Conservation (phyloP, 768 basidiomycete species). For the Boletus subparvulus region DNA sequence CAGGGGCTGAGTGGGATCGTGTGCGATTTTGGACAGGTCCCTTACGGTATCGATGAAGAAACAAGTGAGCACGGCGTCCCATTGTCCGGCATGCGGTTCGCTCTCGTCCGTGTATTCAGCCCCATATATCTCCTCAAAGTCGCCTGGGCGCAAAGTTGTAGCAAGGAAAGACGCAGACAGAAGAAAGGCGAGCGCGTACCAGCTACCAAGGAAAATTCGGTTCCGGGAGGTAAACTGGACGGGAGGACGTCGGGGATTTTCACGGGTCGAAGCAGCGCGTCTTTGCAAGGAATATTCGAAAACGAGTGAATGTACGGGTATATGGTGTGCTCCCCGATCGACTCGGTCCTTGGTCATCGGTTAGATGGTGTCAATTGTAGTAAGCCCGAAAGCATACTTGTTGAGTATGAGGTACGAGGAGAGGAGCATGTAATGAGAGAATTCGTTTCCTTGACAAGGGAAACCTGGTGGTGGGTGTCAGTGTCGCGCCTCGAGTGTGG, state of each 20-base stretch:
- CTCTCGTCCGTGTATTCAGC: slow-evolving; percentile 44
- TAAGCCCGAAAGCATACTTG: slow-evolving; percentile 45
- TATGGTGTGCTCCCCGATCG: slow-evolving; percentile 67
- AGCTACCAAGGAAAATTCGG: slow-evolving; percentile 82
- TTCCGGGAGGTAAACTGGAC: slow-evolving; percentile 59
- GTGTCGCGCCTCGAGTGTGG: neutral
- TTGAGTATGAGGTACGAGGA: slow-evolving; percentile 88
- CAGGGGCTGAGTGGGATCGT: neutral
- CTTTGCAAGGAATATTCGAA: slow-evolving; percentile 67
- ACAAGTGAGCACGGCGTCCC: slow-evolving; percentile 90
- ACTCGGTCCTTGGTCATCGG: slow-evolving; percentile 50
- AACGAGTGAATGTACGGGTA: slow-evolving; percentile 93
- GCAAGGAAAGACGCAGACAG: neutral
- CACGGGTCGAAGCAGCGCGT: slow-evolving; percentile 64
- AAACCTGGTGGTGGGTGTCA: slow-evolving; percentile 57
- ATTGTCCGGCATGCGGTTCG: slow-evolving; percentile 72
- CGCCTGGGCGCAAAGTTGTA: slow-evolving; percentile 48
- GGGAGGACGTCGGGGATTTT: slow-evolving; percentile 84
- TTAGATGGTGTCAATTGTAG: neutral
- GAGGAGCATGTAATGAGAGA: slow-evolving; percentile 93
- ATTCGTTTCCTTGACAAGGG: slow-evolving; percentile 91
- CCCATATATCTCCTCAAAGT: slow-evolving; percentile 93
- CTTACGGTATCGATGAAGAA: slow-evolving; percentile 95
- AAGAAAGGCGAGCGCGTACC: slow-evolving; percentile 42
- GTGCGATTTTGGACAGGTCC: slow-evolving; percentile 13